Conservation (phyloP, 2,329 filamentous ascomycete genomes). For the Epichloe glyceriae region DNA sequence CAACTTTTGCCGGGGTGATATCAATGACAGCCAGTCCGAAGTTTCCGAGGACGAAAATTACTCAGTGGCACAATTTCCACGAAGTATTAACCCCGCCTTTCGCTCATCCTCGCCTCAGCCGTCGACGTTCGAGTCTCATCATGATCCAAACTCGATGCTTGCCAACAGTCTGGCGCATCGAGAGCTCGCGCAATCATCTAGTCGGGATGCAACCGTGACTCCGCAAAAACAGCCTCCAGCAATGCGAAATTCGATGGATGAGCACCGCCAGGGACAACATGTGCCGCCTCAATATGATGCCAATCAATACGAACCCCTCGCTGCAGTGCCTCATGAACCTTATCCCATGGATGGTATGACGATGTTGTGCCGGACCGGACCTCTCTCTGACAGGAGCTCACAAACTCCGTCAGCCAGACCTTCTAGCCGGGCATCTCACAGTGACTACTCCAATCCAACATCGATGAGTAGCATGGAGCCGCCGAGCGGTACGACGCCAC, state of each 20-base stretch:
- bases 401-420: slow-evolving; percentile 52
- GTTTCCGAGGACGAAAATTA: slow-evolving; percentile 78
- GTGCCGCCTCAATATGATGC: slow-evolving; percentile 25
- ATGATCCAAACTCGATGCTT: slow-evolving; percentile 67
- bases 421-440: slow-evolving; percentile 76
- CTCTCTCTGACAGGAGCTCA: slow-evolving; percentile 40
- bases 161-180: slow-evolving; percentile 55
- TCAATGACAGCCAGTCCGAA: slow-evolving; percentile 69
- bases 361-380: slow-evolving; percentile 76
- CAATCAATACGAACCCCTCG: slow-evolving; percentile 47
- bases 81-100: slow-evolving; percentile 91
- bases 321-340: slow-evolving; percentile 73
- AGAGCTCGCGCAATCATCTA: slow-evolving; percentile 30
- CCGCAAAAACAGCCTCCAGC: slow-evolving; percentile 29
- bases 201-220: slow-evolving; percentile 37
- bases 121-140: slow-evolving; percentile 82
- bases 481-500: slow-evolving; percentile 59
- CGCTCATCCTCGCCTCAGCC: slow-evolving; percentile 92
- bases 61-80: slow-evolving; percentile 88
- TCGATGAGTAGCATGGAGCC: slow-evolving; percentile 81
- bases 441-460: slow-evolving; percentile 80
- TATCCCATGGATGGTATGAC: slow-evolving; percentile 96
- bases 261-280: slow-evolving; percentile 11
- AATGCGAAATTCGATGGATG: slow-evolving; percentile 8
- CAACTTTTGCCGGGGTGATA: slow-evolving; percentile 90